Evolutionary conservation across 805 yeast species (phyloP).

Genomic region (Spathaspora boniae): DNA sequence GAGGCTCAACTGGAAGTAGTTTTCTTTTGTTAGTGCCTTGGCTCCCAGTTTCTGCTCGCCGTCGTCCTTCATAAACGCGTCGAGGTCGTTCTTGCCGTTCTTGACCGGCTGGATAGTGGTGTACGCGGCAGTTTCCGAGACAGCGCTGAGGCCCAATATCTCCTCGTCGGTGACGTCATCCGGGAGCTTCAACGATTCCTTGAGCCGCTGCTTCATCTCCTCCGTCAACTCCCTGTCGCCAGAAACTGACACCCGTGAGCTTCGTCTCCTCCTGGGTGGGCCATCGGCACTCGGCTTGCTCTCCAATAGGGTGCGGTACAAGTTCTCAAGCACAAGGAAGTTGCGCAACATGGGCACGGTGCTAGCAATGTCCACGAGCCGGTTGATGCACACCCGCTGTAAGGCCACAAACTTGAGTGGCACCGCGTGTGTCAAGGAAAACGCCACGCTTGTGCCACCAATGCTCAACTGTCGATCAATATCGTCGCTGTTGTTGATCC

Average conservation of each 20-base stretch:
- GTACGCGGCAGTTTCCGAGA: conserved; percentile 21
- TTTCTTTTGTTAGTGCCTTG: no score
- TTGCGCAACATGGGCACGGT: conserved; percentile 31
- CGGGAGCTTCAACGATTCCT: conserved; percentile 32
- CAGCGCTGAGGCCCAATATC: conserved; percentile 30
- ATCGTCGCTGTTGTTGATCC: conserved; percentile 6
- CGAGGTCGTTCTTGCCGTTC: conserved; percentile 16
- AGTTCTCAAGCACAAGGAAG: conserved; percentile 24
- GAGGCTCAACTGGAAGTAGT: conserved; percentile 15
- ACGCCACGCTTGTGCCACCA: conserved; percentile 1
- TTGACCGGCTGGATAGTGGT: conserved; percentile 16
- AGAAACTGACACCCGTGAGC: conserved; percentile 6
- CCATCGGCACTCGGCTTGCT: not conserved
- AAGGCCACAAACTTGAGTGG: conserved; percentile 22
- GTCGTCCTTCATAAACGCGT: conserved; percentile 20
- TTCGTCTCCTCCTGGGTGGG: conserved; percentile 9
- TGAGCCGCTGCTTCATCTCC: conserved; percentile 27
- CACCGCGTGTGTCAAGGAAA: conserved; percentile 10
- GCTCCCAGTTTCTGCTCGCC: no score
- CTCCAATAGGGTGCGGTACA: conserved; percentile 9
- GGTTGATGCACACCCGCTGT: conserved; percentile 18
- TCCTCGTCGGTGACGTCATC: conserved; percentile 39
- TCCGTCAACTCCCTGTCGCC: conserved; percentile 14
- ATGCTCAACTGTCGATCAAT: conserved; percentile 5
- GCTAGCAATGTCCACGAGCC: conserved; percentile 21